phyloP scores from a whole-genome alignment of 2,329 filamentous ascomycete genomes.

The Amauroascus niger region DNA sequence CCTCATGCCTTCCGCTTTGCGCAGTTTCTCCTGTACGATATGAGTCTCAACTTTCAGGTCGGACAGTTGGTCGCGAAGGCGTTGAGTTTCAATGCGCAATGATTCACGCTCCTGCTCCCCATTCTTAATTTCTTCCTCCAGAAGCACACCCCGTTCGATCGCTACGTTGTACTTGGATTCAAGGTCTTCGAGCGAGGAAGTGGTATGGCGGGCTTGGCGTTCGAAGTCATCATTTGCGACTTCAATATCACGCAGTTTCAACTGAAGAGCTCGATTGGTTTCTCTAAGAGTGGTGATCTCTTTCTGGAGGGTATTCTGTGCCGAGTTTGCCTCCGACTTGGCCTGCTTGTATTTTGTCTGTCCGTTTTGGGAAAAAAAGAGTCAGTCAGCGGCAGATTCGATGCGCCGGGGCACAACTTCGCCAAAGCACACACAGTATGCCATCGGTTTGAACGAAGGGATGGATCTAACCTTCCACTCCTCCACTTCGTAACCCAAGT shows the following conservation, averaged over 20 bases:
- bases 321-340: constrained; percentile 74
- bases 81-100: constrained; percentile 81
- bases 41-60: constrained; percentile 93
- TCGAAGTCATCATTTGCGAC: constrained; percentile 98
- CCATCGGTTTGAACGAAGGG: neutral
- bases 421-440: neutral
- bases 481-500: constrained; percentile 76
- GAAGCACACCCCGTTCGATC: constrained; percentile 82
- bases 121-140: constrained; percentile 87
- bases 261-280: constrained; percentile 65
- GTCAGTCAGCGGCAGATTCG: neutral
- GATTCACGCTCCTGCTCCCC: constrained; percentile 86
- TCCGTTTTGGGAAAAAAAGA: neutral
- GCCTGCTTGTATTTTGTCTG: constrained; percentile 94
- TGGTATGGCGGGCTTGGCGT: constrained; percentile 88
- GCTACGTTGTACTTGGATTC: constrained; percentile 95
- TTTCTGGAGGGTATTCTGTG: constrained; percentile 81
- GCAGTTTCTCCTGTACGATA: constrained; percentile 87
- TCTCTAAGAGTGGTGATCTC: constrained; percentile 90
- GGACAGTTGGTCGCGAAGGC: constrained; percentile 78
- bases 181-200: constrained; percentile 89
- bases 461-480: constrained; percentile 79
- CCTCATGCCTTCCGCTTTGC: constrained; percentile 51
- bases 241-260: constrained; percentile 85
- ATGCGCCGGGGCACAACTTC: neutral